Base-by-base conservation (phyloP, 495 filamentous ascomycete genomes). In the Hapsidospora chrysogenum region DNA sequence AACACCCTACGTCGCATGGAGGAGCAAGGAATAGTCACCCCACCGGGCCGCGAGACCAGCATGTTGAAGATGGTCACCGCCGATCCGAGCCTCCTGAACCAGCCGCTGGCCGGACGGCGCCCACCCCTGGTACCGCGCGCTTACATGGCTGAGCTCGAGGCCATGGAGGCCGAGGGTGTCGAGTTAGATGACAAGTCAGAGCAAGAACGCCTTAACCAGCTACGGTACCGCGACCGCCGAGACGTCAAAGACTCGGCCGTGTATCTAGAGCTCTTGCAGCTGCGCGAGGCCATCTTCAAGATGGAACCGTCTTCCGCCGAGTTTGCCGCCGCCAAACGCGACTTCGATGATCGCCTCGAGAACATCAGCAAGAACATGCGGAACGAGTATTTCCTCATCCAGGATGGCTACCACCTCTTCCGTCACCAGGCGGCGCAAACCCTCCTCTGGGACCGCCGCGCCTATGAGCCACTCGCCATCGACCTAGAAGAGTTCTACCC, bases 361-460 rank as follows among this genome's bases (percentile, higher is more conserved):
- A 27, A 9, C 4, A 11, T 44, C 10, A 36, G 47, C 10, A 29
- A 34, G 6, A 37, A 38, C 13, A 19, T 40, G 8, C 33, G 41
- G 18, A 39, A 39, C 28, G 34, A 58, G 27, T 51, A 46, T 33
- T 10, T 48, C 3, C 48, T 53, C 10, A 41, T 48, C 27, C 57
- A 54, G 29, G 68, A 74, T 44, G 70, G 70, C 37, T 44, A 57
- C 21, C 50, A 62, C 32, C 36, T 54, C 13, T 56, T 61, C 13
- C 40, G 41, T 7, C 11, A 26, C 23, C 57, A 60, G 31, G 39
- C 54, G 7, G 59, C 70, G 3, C 64, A 64, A 0, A 25, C 65
- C 4, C 53, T 84, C 2, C 38, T 54, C 33, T 83, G 72, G 72
- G 78, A 85, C 46, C 68, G 64, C 3, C 73, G 80, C 17, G 55